phyloP scores from a whole-genome alignment of 2,329 filamentous ascomycete genomes.

The Aspergillus bombycis region DNA sequence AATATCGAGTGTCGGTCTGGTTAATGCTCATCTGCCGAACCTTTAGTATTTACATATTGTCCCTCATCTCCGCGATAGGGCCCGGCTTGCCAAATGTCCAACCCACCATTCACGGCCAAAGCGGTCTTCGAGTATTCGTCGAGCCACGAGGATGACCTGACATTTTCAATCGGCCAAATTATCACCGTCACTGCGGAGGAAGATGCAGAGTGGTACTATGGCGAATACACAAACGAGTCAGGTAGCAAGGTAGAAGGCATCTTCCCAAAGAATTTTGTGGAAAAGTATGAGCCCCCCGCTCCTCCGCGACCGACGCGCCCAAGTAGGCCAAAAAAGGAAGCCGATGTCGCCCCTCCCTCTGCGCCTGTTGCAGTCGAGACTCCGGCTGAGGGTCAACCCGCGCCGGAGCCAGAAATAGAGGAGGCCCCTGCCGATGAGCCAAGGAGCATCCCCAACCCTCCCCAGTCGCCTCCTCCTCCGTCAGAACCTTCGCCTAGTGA shows the following conservation, averaged over 20 bases:
- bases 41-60: slow-evolving; percentile 9
- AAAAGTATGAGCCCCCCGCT: slow-evolving; percentile 88
- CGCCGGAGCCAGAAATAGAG: slow-evolving; percentile 38
- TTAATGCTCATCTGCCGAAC: slow-evolving; percentile 11
- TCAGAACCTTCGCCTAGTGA: slow-evolving; percentile 31
- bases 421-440: slow-evolving; percentile 27
- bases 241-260: slow-evolving; percentile 81
- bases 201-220: slow-evolving; percentile 90
- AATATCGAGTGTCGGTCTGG: slow-evolving; percentile 14
- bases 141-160: slow-evolving; percentile 91
- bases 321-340: slow-evolving; percentile 68
- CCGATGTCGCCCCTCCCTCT: slow-evolving; percentile 41
- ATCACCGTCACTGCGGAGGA: slow-evolving; percentile 93
- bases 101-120: slow-evolving; percentile 85
- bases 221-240: slow-evolving; percentile 77
- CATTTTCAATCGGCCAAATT: slow-evolving; percentile 81
- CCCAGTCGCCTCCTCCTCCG: slow-evolving; percentile 26
- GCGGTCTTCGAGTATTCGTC: slow-evolving; percentile 94
- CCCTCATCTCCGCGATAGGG: slow-evolving; percentile 28
- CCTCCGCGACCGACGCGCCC: slow-evolving; percentile 81
- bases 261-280: slow-evolving; percentile 96
- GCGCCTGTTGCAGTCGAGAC: slow-evolving; percentile 38
- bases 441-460: slow-evolving; percentile 31
- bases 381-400: slow-evolving; percentile 32
- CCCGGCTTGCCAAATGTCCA: slow-evolving; percentile 62